Conservation (phyloP, 306 rosid species). For the Prunus fruticosa region DNA sequence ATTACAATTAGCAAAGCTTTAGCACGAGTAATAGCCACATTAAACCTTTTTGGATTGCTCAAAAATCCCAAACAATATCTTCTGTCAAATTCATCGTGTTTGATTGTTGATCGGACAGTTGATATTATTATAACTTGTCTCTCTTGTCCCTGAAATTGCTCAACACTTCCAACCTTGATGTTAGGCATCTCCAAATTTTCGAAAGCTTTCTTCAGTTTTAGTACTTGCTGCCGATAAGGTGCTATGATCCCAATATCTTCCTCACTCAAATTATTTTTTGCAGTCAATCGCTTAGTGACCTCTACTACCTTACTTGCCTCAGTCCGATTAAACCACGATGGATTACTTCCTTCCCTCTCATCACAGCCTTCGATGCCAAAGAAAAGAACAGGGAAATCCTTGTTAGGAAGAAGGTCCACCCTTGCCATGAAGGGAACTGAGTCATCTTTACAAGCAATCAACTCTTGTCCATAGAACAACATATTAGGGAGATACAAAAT, state of each 20-base stretch:
- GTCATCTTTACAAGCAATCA: conserved; percentile 72
- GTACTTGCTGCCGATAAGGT: conserved; percentile 90
- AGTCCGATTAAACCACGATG: conserved; percentile 96
- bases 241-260: conserved; percentile 88
- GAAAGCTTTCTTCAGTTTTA: conserved; percentile 62
- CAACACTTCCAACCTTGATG: conserved; percentile 88
- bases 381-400: conserved; percentile 80
- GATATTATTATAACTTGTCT: conserved; percentile 79
- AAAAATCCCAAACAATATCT: conserved; percentile 79
- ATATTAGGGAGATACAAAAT: conserved; percentile 76
- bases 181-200: conserved; percentile 57
- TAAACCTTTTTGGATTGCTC: conserved; percentile 87
- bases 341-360: conserved; percentile 95
- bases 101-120: conserved; percentile 93
- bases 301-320: conserved; percentile 88
- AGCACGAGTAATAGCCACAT: conserved; percentile 93
- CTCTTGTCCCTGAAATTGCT: conserved; percentile 95
- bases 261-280: conserved; percentile 41
- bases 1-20: conserved; percentile 74
- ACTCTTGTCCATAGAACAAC: conserved; percentile 65
- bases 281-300: conserved; percentile 43
- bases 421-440: conserved; percentile 30
- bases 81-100: conserved; percentile 83
- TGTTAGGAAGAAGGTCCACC: conserved; percentile 65
- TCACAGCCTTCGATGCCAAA: conserved; percentile 96